A percentile compares a stretch with the other conserved stretches of the same genome.
Evolutionary conservation across 2,329 filamentous ascomycete genomes (phyloP).

Genomic region (Phialophora macrospora): DNA sequence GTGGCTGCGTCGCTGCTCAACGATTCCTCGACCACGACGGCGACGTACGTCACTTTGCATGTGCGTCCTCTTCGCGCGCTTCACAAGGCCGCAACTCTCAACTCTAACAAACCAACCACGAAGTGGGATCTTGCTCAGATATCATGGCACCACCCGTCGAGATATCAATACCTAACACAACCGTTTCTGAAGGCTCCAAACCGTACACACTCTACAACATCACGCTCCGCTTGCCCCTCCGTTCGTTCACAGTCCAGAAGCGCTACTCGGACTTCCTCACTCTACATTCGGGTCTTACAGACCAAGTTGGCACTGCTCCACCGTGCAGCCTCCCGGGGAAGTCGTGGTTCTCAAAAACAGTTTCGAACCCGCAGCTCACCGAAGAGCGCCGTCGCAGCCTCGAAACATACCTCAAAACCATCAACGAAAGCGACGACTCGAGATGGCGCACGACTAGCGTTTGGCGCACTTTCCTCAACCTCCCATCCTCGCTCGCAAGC

Average conservation of each 20-base stretch:
- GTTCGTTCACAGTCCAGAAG: slow-evolving; percentile 63
- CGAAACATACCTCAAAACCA: slow-evolving; percentile 63
- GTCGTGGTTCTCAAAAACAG: slow-evolving; percentile 64
- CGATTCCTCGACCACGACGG: neutral
- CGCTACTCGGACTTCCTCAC: slow-evolving; percentile 68
- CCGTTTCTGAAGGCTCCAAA: slow-evolving; percentile 54
- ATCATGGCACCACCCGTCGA: slow-evolving; percentile 52
- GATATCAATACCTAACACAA: slow-evolving; percentile 57
- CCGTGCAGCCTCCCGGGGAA: slow-evolving; percentile 63
- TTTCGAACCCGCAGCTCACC: slow-evolving; percentile 60
- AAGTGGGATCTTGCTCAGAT: neutral
- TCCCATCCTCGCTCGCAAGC: slow-evolving; percentile 50
- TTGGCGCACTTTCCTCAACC: slow-evolving; percentile 64
- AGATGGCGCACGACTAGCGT: slow-evolving; percentile 63
- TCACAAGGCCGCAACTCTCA: neutral
- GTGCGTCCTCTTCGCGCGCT: neutral
- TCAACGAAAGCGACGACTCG: slow-evolving; percentile 61
- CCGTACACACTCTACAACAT: slow-evolving; percentile 67
- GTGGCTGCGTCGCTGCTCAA: slow-evolving; percentile 3
- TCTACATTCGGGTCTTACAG: slow-evolving; percentile 59
- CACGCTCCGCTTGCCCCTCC: slow-evolving; percentile 64
- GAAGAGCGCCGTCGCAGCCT: slow-evolving; percentile 62
- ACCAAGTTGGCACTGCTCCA: slow-evolving; percentile 57
- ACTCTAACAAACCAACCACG: neutral
- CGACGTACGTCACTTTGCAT: slow-evolving; percentile 17